phyloP scores from a whole-genome alignment of 2,329 filamentous ascomycete species.

The Aspergillus fischeri region DNA sequence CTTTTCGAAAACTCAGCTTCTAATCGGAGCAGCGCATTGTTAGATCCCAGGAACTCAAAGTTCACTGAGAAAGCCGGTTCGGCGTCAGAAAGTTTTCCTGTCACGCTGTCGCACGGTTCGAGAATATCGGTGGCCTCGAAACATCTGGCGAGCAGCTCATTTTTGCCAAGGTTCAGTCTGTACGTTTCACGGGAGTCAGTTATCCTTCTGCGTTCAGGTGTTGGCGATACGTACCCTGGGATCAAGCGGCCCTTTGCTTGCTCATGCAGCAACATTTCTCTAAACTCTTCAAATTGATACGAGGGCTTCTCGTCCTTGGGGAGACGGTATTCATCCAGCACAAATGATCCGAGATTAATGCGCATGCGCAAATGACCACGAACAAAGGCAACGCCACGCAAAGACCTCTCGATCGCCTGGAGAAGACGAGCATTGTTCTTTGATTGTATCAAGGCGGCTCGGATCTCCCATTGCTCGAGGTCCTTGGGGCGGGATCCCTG shows the following conservation, averaged over 20 bases:
- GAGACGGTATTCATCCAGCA: conserved; percentile 33
- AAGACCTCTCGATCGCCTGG: conserved; percentile 26
- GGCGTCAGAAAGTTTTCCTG: conserved; percentile 17
- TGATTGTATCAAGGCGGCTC: conserved; percentile 18
- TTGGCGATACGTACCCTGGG: conserved; percentile 27
- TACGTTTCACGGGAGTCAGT: conserved; percentile 7
- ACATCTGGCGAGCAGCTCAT: conserved; percentile 27
- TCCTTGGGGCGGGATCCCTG: conserved; percentile 16
- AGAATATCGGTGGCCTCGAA: conserved; percentile 26
- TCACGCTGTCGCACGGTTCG: conserved; percentile 20
- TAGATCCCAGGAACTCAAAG: conserved; percentile 36
- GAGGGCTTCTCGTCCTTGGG: conserved; percentile 20
- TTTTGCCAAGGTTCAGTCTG: conserved; percentile 23
- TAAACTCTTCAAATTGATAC: conserved; percentile 38
- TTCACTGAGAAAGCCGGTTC: conserved; percentile 36
- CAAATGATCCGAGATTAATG: conserved; percentile 40
- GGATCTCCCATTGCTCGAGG: conserved; percentile 18
- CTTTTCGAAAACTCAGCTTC: conserved; percentile 34
- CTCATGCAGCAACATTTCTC: conserved; percentile 36
- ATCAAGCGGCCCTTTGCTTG: conserved; percentile 35
- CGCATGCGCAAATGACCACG: conserved; percentile 39
- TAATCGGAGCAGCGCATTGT: conserved; percentile 31
- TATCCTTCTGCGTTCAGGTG: background rate
- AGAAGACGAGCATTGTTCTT: conserved; percentile 30
- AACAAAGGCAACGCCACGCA: conserved; percentile 29